Evolutionary conservation across 164 flowering plant species (phyloP), one percentile per base, ranked within the genome.

Genomic region (Umbilicus rupestris): DNA sequence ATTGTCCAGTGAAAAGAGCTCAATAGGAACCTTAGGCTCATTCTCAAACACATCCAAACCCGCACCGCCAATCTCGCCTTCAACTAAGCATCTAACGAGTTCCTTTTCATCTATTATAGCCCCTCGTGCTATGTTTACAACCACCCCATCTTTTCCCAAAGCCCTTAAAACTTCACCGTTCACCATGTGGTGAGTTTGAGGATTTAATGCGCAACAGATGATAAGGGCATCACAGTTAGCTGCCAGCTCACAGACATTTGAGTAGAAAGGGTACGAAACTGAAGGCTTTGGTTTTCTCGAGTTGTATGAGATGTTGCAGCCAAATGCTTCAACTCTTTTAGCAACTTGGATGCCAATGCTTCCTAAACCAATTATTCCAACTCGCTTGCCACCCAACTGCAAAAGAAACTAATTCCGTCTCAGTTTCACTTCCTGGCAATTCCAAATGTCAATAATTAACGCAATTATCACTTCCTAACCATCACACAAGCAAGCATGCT

Each of bases 41-140:
- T 83, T 68, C 73, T 87, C 95, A 70, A 84, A 88, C 77, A 87
- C 95, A 69, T 90, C 97, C 58, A 90, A 68, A 15, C 90, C 97
- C 47, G 92, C 92, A 55, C 90, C 97, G 7, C 76, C 81, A 50
- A 90, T 77, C 70, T 81, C 83, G 46, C 86, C 85, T 39, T 74
- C 47, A 68, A 77, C 76, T 74, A 90, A 74, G 68, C 77, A 79
- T 52, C 50, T 62, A 63, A 90, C 85, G 71, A 88, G 33, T 72
- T 83, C 90, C 70, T 81, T 74, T 74, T 90, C 92, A 64, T 90
- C 85, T n/a, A 88, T 70, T 4, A 88, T 73, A 14, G 82, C 76
- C 16, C 97, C 97, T 1, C 95, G 87, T 0, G 83, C 90, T 11
- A 88, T 66, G 41, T 86, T 88, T 7, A 90, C 69, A 22, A 88